Percentiles rank a stretch among this genome's conserved stretches.
Conservation (phyloP, 2,329 filamentous ascomycete species). For the Curvularia sp. region DNA sequence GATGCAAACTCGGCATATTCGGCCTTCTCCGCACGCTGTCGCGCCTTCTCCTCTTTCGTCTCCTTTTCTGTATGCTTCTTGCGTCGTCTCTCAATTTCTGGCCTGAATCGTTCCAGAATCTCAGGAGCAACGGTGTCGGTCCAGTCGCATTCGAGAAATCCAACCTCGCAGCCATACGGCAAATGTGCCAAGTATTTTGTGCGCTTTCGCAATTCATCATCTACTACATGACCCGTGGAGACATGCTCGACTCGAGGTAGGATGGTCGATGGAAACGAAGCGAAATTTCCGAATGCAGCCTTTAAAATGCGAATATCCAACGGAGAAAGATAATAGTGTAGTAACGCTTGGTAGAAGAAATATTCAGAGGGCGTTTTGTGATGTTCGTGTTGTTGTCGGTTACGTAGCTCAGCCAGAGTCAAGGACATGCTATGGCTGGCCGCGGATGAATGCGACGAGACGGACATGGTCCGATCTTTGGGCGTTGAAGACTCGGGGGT, state of each 20-base stretch:
- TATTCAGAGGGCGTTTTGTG: slow-evolving; percentile 64
- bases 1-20: slow-evolving; percentile 76
- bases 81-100: slow-evolving; percentile 77
- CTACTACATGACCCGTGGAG: slow-evolving; percentile 84
- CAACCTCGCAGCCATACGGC: slow-evolving; percentile 88
- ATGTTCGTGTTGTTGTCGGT: slow-evolving; percentile 55
- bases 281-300: slow-evolving; percentile 83
- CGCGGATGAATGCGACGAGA: slow-evolving; percentile 42
- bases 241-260: slow-evolving; percentile 88
- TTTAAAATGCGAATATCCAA: slow-evolving; percentile 93
- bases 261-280: slow-evolving; percentile 82
- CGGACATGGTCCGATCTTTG: slow-evolving; percentile 37
- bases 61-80: slow-evolving; percentile 84
- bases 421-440: slow-evolving; percentile 48
- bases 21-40: slow-evolving; percentile 79
- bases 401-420: slow-evolving; percentile 56
- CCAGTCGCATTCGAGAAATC: slow-evolving; percentile 93
- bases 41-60: slow-evolving; percentile 83
- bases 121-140: slow-evolving; percentile 82
- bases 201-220: slow-evolving; percentile 81
- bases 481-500: slow-evolving; percentile 13
- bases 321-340: slow-evolving; percentile 88
- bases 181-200: slow-evolving; percentile 88
- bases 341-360: slow-evolving; percentile 86
- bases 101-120: slow-evolving; percentile 75